phyloP scores from a whole-genome alignment of 1,139 yeast species.

The Candida sp. region DNA sequence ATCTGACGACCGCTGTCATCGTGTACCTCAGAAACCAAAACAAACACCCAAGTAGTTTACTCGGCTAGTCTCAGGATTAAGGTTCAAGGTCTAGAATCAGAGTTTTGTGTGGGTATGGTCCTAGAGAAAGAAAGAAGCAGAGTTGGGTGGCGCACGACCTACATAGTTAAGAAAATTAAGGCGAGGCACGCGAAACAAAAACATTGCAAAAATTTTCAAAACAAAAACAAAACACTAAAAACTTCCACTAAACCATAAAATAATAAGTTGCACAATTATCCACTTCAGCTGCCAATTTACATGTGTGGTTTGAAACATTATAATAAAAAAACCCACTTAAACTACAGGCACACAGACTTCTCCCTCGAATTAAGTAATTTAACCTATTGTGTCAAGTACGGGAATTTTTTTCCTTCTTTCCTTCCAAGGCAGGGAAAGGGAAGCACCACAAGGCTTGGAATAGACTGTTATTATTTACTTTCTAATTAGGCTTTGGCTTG shows the following conservation, averaged over 20 bases:
- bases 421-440: background rate
- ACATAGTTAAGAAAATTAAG: background rate
- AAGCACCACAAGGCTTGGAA: background rate
- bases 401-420: background rate
- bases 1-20: no score
- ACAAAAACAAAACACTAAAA: constrained; percentile 1
- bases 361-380: background rate
- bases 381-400: background rate
- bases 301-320: no score
- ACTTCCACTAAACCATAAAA: background rate
- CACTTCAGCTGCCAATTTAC: no score
- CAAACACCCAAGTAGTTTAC: no score
- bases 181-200: background rate
- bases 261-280: no score
- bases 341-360: background rate
- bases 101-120: no score
- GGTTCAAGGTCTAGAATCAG: no score
- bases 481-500: background rate
- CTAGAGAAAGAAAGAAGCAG: no score
- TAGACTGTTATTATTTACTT: background rate
- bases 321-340: no score
- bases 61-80: no score
- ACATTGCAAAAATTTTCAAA: background rate
- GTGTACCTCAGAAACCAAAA: no score
- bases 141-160: background rate